Evolutionary conservation across 139 green algal species (phyloP).

Genomic region (Picochlorum sp.): DNA sequence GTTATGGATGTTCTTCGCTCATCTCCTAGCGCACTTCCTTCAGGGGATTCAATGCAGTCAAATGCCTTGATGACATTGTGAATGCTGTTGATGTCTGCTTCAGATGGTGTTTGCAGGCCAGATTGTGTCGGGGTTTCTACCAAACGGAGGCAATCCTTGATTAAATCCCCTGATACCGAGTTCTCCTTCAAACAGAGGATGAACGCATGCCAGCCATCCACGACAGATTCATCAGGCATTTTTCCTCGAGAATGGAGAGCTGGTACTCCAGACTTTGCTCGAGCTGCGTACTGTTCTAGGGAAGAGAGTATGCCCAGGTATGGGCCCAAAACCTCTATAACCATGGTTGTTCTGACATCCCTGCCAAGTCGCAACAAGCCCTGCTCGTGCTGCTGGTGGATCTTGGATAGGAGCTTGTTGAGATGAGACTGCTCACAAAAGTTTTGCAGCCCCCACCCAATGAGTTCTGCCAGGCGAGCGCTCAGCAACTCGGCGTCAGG

Average conservation of each 20-base stretch:
- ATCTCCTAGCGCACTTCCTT: not conserved
- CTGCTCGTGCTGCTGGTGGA: not conserved
- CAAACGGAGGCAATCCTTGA: not conserved
- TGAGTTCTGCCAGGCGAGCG: not conserved
- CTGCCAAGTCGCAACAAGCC: not conserved
- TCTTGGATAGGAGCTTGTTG: too few species aligned
- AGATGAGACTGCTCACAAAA: too few species aligned
- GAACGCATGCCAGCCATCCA: too few species aligned
- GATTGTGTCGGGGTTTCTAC: not conserved
- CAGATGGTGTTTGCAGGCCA: not conserved
- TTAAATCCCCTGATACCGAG: not conserved
- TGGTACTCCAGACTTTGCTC: too few species aligned
- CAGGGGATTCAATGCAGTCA: not conserved
- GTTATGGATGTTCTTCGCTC: not conserved
- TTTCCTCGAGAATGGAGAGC: not conserved
- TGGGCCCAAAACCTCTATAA: not conserved
- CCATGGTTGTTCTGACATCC: not conserved
- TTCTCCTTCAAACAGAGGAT: too few species aligned
- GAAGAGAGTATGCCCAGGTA: not conserved
- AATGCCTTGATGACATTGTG: not conserved
- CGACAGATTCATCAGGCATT: too few species aligned
- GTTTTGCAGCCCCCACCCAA: too few species aligned
- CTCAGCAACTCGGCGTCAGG: not conserved
- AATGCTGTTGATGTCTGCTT: not conserved
- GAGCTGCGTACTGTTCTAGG: not conserved